A percentile compares a stretch with the other conserved stretches of the same genome.
phyloP scores from a whole-genome alignment of 164 flowering plant genomes.

The Umbilicus rupestris region DNA sequence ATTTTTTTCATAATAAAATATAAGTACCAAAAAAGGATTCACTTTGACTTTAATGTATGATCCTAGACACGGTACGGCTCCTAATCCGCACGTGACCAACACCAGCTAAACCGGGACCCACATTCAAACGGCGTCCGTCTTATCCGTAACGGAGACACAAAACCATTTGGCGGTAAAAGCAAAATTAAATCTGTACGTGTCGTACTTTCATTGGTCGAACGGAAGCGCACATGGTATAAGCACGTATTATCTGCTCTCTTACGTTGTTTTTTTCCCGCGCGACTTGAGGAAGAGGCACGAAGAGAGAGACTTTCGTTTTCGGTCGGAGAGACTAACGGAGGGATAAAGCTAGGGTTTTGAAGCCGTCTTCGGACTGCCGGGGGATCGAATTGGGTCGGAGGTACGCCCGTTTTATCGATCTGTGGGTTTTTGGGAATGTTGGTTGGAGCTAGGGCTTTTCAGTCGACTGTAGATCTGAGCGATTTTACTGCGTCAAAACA shows the following conservation, averaged over 20 bases:
- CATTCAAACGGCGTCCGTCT: neutral
- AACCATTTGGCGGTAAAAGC: neutral
- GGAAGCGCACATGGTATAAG: neutral
- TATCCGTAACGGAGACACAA: neutral
- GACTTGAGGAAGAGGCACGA: conserved; percentile 3
- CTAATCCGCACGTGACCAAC: conserved; percentile 3
- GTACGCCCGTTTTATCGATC: neutral
- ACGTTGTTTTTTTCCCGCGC: conserved; percentile 5
- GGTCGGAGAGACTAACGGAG: neutral
- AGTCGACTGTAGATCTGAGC: conserved; percentile 4
- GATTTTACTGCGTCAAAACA: neutral
- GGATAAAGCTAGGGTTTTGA: conserved; percentile 2
- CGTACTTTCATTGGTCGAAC: neutral
- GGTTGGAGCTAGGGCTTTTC: conserved; percentile 2
- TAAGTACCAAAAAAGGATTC: neutral
- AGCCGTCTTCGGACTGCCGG: neutral
- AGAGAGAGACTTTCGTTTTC: neutral
- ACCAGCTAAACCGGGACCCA: neutral
- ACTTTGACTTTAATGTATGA: neutral
- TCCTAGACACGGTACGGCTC: neutral
- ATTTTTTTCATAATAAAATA: too few relatives aligned
- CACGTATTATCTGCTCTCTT: neutral
- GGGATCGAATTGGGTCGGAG: neutral
- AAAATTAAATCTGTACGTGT: neutral
- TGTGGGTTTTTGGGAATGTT: neutral